Conservation (phyloP, 192 early-diverging fungal genomes). For the Entomortierella beljakovae region DNA sequence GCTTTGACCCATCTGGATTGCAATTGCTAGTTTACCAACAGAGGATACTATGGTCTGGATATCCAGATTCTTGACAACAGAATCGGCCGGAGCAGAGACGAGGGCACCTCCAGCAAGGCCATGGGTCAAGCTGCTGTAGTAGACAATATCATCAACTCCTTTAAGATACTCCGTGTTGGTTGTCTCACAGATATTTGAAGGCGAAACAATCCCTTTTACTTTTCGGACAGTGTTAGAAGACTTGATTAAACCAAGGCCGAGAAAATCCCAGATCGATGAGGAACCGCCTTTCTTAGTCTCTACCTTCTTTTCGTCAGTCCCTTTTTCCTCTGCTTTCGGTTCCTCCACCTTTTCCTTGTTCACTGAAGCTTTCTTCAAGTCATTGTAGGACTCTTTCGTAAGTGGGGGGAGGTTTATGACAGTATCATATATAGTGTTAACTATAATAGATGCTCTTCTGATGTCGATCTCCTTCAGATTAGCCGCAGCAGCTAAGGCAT, state of each 20-base stretch:
- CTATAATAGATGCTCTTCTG: constrained; percentile 11
- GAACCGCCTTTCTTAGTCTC: background rate
- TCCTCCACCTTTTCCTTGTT: background rate
- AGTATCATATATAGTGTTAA: constrained; percentile 38
- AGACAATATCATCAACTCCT: constrained; percentile 47
- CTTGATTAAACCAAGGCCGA: constrained; percentile 44
- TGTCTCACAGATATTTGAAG: constrained; percentile 34
- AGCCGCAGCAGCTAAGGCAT: constrained; percentile 12
- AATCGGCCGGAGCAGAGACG: constrained; percentile 12
- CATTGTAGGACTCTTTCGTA: constrained; percentile 25
- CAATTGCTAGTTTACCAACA: constrained; percentile 42
- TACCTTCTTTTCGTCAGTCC: background rate
- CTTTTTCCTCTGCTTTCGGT: background rate
- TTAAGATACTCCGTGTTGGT: constrained; percentile 45
- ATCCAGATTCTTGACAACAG: constrained; percentile 20
- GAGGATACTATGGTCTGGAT: constrained; percentile 17
- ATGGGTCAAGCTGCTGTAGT: constrained; percentile 33
- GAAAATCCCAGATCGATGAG: constrained; percentile 24
- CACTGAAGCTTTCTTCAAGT: background rate
- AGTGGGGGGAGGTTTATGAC: constrained; percentile 33
- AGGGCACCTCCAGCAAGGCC: constrained; percentile 36
- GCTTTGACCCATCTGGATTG: constrained; percentile 53
- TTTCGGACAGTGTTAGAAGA: constrained; percentile 33
- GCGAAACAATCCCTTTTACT: constrained; percentile 23
- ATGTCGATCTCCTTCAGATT: constrained; percentile 21